These are phyloP conservation scores for Rhododendron williamsianum DNA, from an alignment of 148 eudicot genomes.

Conservation along the genomic window DNA sequence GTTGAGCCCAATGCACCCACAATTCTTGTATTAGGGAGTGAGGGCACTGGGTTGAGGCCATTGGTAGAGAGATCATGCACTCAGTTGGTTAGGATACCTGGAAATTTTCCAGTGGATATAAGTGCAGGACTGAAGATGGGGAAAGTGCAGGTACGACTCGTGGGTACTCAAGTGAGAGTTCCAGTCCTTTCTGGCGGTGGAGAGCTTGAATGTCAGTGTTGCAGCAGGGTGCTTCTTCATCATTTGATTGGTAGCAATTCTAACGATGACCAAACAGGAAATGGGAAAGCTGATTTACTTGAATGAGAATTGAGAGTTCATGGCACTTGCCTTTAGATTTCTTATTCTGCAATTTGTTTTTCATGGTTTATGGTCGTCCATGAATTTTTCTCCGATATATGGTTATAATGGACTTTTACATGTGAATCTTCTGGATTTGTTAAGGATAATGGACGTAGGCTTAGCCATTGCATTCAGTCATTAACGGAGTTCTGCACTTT, in stretches of 20 bases:
- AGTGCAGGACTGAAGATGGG: conserved; percentile 35
- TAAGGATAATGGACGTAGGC: background rate
- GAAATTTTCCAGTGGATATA: conserved; percentile 52
- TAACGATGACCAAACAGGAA: conserved; percentile 10
- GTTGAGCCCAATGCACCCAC: conserved; percentile 67
- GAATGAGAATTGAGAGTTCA: conserved; percentile 13
- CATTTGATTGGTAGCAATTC: conserved; percentile 69
- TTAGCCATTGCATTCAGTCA: background rate
- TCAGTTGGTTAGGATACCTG: conserved; percentile 64
- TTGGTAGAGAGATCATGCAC: conserved; percentile 90
- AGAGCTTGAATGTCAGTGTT: conserved; percentile 98
- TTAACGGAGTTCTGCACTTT: background rate
- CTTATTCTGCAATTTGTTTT: background rate
- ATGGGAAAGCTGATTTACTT: conserved; percentile 7
- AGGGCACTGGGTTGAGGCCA: conserved; percentile 97
- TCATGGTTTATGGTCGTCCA: background rate
- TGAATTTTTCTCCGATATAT: background rate
- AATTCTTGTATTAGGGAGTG: conserved; percentile 94
- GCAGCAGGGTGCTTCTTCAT: conserved; percentile 97
- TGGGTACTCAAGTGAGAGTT: conserved; percentile 39
- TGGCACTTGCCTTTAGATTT: background rate
- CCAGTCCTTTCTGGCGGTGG: conserved; percentile 82
- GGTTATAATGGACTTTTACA: background rate
- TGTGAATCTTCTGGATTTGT: background rate
- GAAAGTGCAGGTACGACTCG: conserved; percentile 26